phyloP scores from a whole-genome alignment of 495 filamentous ascomycete genomes.

The Delitschia confertaspora region DNA sequence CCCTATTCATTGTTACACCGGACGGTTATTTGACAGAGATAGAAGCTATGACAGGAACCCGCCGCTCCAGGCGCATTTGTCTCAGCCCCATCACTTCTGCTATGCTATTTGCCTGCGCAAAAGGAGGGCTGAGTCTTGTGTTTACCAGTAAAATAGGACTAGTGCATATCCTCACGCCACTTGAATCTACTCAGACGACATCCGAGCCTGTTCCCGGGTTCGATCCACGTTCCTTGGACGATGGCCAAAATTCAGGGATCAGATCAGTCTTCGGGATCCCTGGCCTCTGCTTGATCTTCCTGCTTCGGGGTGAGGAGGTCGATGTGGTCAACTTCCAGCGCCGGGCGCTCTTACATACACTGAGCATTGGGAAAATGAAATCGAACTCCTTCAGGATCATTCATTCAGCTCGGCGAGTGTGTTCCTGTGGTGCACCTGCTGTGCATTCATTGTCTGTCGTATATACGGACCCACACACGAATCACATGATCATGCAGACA shows the following conservation, averaged over 20 bases:
- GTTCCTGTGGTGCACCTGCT: slow-evolving; percentile 22
- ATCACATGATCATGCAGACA: slow-evolving; percentile 29
- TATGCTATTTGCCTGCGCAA: slow-evolving; percentile 10
- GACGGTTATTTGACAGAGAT: slow-evolving; percentile 51
- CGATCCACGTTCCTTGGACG: slow-evolving; percentile 15
- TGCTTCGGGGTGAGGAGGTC: slow-evolving; percentile 41
- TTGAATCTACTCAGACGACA: slow-evolving; percentile 31
- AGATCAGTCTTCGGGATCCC: slow-evolving; percentile 35
- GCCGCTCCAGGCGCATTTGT: slow-evolving; percentile 28
- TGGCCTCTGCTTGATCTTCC: slow-evolving; percentile 42
- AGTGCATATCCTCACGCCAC: slow-evolving; percentile 41
- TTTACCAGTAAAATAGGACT: slow-evolving; percentile 20
- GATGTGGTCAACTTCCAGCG: slow-evolving; percentile 47
- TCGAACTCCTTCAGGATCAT: slow-evolving; percentile 27
- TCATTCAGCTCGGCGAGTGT: slow-evolving; percentile 24
- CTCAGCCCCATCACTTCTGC: slow-evolving; percentile 5
- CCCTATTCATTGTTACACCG: slow-evolving; percentile 47
- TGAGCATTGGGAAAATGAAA: slow-evolving; percentile 47
- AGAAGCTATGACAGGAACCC: slow-evolving; percentile 18
- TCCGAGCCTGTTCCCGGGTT: slow-evolving; percentile 31
- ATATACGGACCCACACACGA: slow-evolving; percentile 27
- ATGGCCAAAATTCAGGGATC: slow-evolving; percentile 28
- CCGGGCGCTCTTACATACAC: slow-evolving; percentile 45
- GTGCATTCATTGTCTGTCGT: slow-evolving; percentile 29
- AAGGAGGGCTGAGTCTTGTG: slow-evolving; percentile 9